Evolutionary conservation across 768 basidiomycete species (phyloP), one percentile per base, ranked within the genome.

Genomic region (Clitopilus hobsonii): DNA sequence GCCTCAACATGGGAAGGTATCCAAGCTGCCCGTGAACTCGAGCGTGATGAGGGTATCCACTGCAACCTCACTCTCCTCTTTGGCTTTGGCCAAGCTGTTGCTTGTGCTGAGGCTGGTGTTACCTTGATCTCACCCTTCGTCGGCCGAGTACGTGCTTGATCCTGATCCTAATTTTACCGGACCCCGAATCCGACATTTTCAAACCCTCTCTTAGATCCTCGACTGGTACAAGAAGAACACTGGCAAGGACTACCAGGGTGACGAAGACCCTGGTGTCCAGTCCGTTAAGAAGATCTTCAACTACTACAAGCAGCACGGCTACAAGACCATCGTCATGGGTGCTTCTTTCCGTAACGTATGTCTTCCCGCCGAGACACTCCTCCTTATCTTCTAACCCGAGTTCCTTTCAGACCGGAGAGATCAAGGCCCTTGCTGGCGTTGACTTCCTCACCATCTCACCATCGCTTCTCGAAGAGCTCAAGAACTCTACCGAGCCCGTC

Each of bases 271-370:
- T 10, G 96, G 97, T 78, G 97, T 99, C 64, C 72, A 85, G 71
- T 94, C 91, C 38, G 97, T 99, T 59, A 88, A 91, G 79, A 89
- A 82, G 75, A 99, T 99, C 79, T 99, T 88, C 86, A 91, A 96
- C 81, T 98, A 94, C 74, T 99, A 99, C 85, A 98, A 98, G 83
- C 94, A 97, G 70, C 84, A 98, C 75, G 82, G 83, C 57, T 98
- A 99, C 84, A 92, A 94, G 67, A 99, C 97, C 63, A 98, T 99
- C 74, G 96, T 98, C 71, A 98, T 98, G 97, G 97, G 96, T 69
- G 97, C 97, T 56, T 96, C 94, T 27, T 98, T 99, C 94, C 91
- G 97, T 69, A 98, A 98, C 80, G 88, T 94, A 63, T 55, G 89
- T 76, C 2, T 16, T 29, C 22, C 38, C 25, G 13, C 51, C 30